Evolutionary conservation across 1,284 basidiomycete genomes (phyloP).

Genomic region (Malassezia yamatoensis): DNA sequence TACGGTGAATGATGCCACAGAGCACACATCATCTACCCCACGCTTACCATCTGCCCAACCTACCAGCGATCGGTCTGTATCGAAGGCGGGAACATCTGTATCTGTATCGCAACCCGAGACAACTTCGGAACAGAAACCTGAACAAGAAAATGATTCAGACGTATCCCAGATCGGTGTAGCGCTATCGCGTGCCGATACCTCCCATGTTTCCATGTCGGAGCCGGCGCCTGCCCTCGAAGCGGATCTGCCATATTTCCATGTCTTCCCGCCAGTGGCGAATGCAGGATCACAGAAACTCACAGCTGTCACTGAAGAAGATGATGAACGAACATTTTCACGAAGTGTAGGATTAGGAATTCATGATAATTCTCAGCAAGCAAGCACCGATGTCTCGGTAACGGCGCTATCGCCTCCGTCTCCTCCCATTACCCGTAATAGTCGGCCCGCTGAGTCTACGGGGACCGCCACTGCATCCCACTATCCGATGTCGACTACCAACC

Average conservation of each 20-base stretch:
- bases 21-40: too few relatives aligned
- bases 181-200: constrained; percentile 1
- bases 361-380: background rate
- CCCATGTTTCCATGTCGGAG: background rate
- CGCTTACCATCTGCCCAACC: background rate
- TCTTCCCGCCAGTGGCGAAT: background rate
- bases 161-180: constrained; percentile 8
- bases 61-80: background rate
- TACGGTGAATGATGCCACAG: background rate
- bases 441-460: background rate
- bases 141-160: background rate
- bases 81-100: background rate
- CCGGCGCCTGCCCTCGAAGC: constrained; percentile 1
- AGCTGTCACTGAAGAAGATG: constrained; percentile 2
- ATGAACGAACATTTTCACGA: background rate
- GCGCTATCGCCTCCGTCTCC: background rate
- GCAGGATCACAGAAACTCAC: background rate
- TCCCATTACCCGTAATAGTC: background rate
- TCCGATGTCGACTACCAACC: background rate
- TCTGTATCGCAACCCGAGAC: background rate
- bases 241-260: background rate
- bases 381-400: background rate
- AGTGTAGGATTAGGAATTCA: background rate
- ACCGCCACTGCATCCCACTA: background rate
- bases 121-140: background rate